Evolutionary conservation across 2,329 filamentous ascomycete species (phyloP), one percentile per base, ranked within the genome.

Genomic region (Fusarium secorum): DNA sequence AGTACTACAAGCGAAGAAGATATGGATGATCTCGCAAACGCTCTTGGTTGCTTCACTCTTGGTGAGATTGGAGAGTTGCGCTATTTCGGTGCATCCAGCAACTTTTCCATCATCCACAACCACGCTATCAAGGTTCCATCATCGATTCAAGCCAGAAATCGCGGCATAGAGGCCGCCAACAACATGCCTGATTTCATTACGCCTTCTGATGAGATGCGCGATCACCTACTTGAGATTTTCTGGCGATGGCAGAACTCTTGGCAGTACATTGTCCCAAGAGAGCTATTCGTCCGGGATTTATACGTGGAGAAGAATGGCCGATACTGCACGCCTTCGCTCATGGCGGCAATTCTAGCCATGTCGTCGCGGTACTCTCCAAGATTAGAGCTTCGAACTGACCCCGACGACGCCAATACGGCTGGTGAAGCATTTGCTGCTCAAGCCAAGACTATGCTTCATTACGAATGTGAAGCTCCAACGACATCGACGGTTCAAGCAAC

Each of bases 241-340:
- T 63, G 60, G 60, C 30, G 45, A 18, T 63, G 56, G 60, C 60
- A 63, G 6, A 63, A 63, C 20, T 63, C 18, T 15, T 63, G 60
- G 60, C 60, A 63, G 26, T 52, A 28, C 9, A 60, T 63, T 14
- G 60, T 63, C 3, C 60, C 55, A 3, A 52, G 60, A 38, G 60
- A 63, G 13, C 24, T 61, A 0, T 63, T 63, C 5, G 60, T 63
- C 4, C 44, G 56, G 5, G 60, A 61, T 4, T 11, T 63, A 9
- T 63, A 63, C 14, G 32, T 63, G 0, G 56, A 63, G 9, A 32
- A 60, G 11, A 32, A 9, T 26, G 60, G 57, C 2, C 32, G 60
- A n/a, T 61, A 63, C 28, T 63, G 60, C 24, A 63, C 60, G 0
- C 60, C 56, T 3, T 20, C 32, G 1, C 44, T 63, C 7, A 15